Conservation (phyloP, 2,329 filamentous ascomycete genomes). For the Arthrobotrys entomopaga region DNA sequence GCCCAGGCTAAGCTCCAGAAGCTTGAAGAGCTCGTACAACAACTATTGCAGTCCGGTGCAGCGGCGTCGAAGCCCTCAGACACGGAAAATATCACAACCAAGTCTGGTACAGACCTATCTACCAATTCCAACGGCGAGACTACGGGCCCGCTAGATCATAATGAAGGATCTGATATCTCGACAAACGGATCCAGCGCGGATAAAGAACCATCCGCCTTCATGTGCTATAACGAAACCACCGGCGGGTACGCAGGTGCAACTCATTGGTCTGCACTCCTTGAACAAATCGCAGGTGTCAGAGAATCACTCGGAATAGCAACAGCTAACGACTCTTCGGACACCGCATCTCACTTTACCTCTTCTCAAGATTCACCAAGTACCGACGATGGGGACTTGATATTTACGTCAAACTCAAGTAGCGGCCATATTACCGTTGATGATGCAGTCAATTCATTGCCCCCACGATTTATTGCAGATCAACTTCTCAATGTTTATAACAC, state of each 20-base stretch:
- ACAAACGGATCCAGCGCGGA: constrained; percentile 57
- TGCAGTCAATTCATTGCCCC: constrained; percentile 61
- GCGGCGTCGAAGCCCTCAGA: constrained; percentile 57
- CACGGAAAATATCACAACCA: constrained; percentile 60
- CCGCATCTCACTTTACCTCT: constrained; percentile 58
- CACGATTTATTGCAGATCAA: constrained; percentile 61
- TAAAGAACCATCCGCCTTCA: constrained; percentile 56
- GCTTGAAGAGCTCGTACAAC: constrained; percentile 64
- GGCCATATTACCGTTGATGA: constrained; percentile 60
- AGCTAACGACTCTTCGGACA: constrained; percentile 56
- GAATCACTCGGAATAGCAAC: constrained; percentile 60
- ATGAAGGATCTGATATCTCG: neutral
- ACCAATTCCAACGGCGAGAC: neutral
- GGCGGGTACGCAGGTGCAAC: constrained; percentile 62
- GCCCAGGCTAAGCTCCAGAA: constrained; percentile 63
- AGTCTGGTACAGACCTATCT: constrained; percentile 57
- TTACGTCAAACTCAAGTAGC: constrained; percentile 59
- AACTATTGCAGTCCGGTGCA: constrained; percentile 59
- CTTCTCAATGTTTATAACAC: constrained; percentile 63
- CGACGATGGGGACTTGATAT: constrained; percentile 61
- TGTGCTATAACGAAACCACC: constrained; percentile 47
- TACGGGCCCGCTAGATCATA: neutral
- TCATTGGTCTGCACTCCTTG: constrained; percentile 64
- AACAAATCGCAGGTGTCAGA: constrained; percentile 63
- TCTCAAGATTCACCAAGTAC: constrained; percentile 58